Conservation (phyloP, 148 eudicot species). For the Silene uniflora region DNA sequence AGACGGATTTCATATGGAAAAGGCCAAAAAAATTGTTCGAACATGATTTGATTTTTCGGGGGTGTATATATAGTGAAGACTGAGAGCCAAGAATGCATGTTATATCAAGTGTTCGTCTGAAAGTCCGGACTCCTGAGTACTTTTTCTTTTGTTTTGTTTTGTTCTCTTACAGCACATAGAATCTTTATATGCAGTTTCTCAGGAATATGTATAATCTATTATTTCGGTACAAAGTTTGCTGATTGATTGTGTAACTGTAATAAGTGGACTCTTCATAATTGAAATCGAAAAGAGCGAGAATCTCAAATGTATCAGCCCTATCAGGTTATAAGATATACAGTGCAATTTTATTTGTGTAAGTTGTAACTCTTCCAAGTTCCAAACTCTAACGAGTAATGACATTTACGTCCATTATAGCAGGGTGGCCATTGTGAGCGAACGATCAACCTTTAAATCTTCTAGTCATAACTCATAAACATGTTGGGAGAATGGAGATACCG, state of each 20-base stretch:
- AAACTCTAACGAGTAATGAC: not conserved
- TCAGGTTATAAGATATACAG: no score
- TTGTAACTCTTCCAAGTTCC: not conserved
- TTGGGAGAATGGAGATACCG: not conserved
- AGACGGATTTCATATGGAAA: not conserved
- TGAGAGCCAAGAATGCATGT: not conserved
- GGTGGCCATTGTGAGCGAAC: not conserved
- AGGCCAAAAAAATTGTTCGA: not conserved
- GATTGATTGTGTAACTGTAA: not conserved
- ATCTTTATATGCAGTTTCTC: no score
- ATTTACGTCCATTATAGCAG: slow-evolving; percentile 7
- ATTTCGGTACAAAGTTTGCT: not conserved
- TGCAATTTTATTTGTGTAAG: not conserved
- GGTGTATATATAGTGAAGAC: slow-evolving; percentile 21
- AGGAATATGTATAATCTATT: not conserved
- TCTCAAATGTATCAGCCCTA: no score
- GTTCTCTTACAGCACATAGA: not conserved
- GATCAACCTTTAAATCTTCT: no score
- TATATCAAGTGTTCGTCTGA: not conserved
- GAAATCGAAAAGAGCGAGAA: not conserved
- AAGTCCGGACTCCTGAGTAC: not conserved
- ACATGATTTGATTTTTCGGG: not conserved
- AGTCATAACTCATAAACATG: no score
- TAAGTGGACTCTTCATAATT: not conserved
- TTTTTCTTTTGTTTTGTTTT: not conserved